Base-by-base conservation (phyloP, 495 filamentous ascomycete genomes). In the Aspergillus steynii region DNA sequence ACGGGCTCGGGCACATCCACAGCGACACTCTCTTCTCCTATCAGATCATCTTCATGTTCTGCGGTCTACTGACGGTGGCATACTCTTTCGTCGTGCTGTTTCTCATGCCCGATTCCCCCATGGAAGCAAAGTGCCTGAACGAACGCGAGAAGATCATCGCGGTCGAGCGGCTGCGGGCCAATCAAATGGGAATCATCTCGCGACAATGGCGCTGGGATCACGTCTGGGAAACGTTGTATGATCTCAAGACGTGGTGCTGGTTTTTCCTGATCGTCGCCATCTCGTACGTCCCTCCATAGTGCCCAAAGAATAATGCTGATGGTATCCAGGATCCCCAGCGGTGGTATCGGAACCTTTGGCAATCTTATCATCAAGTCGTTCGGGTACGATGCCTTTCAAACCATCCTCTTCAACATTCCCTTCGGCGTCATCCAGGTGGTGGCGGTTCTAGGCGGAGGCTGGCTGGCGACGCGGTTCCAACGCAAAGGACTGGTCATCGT, bases 41-140 rank as follows among this genome's bases (percentile, higher is more conserved):
- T 58, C 82, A 81, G 65, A 80, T 77, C 29, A 82, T 86, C 56
- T 87, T 86, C 65, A 64, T 86, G 59, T 83, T 86, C 62, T 85
- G 80, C 58, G 77, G 75, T 2, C 62, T 73, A 0, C 59, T 81
- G 25, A 76, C 75, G 5, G 62, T 74, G 28, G 37, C 73, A 27
- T 75, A 76, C 59, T 77, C 79, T 9, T 26, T 68, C 2, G 62
- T 79, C 46, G 56, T 80, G 10, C 62, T 77, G 49, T 57, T 76
- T 64, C 69, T 80, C 56, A 72, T 85, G 65, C 82, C 82, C 5
- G 80, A 84, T 60, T 83, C 75, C 15, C 83, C 79, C 0, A 70
- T 82, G 64, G 75, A 73, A 51, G 80, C 81, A 9, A 72, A 71
- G 25, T 80, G 68, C 52, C 66, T 82, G 26, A 71, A 53, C 27